Conservation (phyloP, 257 asterid genomes). For the Scutellaria baicalensis region DNA sequence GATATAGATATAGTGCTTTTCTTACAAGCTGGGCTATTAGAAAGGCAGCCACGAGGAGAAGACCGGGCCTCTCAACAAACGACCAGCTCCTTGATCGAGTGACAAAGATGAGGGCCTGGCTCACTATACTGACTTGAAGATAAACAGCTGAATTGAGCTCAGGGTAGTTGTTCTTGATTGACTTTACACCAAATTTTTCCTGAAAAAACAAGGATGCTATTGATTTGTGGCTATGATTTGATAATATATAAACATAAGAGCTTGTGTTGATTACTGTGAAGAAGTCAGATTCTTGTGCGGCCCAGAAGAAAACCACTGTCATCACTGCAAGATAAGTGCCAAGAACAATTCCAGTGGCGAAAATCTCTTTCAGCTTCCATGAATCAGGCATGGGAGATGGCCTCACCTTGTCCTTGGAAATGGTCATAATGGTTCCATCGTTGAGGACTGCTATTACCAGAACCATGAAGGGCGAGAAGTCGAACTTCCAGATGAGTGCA, state of each 20-base stretch:
- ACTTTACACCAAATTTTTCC: constrained; percentile 38
- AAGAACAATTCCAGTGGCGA: constrained; percentile 55
- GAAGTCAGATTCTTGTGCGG: constrained; percentile 27
- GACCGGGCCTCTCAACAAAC: constrained; percentile 41
- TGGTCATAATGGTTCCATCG: constrained; percentile 63
- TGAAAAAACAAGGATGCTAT: background rate
- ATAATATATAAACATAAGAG: background rate
- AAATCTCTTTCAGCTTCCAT: constrained; percentile 60
- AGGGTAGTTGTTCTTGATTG: constrained; percentile 22
- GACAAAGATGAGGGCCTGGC: constrained; percentile 61
- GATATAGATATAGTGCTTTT: background rate
- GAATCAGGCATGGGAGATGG: constrained; percentile 60
- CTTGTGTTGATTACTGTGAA: constrained; percentile 24
- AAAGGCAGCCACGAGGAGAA: constrained; percentile 41
- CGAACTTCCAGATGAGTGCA: constrained; percentile 58
- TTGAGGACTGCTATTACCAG: constrained; percentile 54
- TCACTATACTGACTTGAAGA: constrained; percentile 56
- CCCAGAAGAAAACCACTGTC: constrained; percentile 61
- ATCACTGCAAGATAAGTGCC: constrained; percentile 55
- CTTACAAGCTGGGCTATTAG: constrained; percentile 42
- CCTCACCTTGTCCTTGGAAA: constrained; percentile 52
- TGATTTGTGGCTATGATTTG: background rate
- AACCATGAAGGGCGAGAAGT: constrained; percentile 67
- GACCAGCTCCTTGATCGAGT: constrained; percentile 63
- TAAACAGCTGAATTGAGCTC: constrained; percentile 49